These are phyloP conservation scores for Thermothelomyces thermophilus DNA, from an alignment of 2,329 filamentous ascomycete species.

Conservation along the genomic window DNA sequence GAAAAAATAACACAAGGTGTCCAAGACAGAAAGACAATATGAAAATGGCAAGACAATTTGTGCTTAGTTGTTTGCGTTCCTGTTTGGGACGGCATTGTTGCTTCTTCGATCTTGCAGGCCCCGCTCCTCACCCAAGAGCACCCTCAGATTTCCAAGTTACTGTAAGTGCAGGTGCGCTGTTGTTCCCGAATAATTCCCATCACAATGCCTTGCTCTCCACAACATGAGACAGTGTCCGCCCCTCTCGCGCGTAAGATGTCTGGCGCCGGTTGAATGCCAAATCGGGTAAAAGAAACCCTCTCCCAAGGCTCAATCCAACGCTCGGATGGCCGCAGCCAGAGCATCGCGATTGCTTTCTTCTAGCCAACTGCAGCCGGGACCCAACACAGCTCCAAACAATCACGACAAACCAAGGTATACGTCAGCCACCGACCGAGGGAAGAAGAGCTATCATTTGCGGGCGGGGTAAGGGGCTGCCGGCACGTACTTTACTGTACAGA, in stretches of 20 bases:
- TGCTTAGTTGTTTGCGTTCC: neutral
- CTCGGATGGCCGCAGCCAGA: slow-evolving; percentile 5
- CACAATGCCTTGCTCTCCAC: no score
- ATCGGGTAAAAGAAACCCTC: neutral
- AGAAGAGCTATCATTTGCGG: no score
- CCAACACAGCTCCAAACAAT: neutral
- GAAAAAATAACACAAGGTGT: no score
- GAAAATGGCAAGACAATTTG: neutral
- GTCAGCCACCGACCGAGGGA: no score
- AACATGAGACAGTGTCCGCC: neutral
- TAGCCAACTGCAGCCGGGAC: neutral
- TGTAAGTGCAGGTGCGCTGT: no score
- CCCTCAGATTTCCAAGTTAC: no score
- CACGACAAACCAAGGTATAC: neutral
- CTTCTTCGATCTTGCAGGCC: no score
- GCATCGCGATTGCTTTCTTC: slow-evolving; percentile 4
- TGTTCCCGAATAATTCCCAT: no score
- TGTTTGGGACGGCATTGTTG: neutral
- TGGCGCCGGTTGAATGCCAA: neutral
- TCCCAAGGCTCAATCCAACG: neutral
- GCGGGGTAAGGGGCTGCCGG: no score
- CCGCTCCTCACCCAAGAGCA: no score
- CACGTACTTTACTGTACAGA: no score
- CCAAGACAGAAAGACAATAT: neutral
- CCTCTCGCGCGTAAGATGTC: no score